Evolutionary conservation across 2,329 filamentous ascomycete genomes (phyloP), one percentile per base, ranked within the genome.

Genomic region (Botrytis fragariae): DNA sequence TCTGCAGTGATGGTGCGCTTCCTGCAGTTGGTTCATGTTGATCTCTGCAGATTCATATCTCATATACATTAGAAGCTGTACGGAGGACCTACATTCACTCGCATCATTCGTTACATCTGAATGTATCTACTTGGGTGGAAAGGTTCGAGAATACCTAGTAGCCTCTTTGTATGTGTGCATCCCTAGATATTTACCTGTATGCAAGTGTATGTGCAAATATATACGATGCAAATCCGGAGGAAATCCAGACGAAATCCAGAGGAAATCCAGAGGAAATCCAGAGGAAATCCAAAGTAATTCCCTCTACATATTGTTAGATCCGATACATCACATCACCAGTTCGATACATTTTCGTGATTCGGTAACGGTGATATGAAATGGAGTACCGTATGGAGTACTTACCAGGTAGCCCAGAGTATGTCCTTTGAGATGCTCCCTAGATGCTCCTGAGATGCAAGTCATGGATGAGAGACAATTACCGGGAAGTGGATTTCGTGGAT

Each of bases 381-480:
- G n/a, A n/a, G 16, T 18, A 29, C n/a, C n/a, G 51, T 29, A 57
- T 29, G 48, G 25, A 54, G 48, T n/a, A 54, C 48, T 20, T 6
- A 54, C 48, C 25, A 54, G 48, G 48, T 7, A n/a, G 48, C 48
- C 25, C 48, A n/a, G 25, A 54, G 25, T 16, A n/a, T 54, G 48
- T 51, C 48, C 48, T 54, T 54, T 25, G 48, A 54, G 48, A 54
- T 54, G 51, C 51, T 29, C n/a, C 7, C 16, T 18, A 44, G 42
- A 44, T 63, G 32, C 60, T n/a, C 25, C 16, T 32, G n/a, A 54
- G 45, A 54, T 67, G 64, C 64, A 67, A 67, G 64, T 67, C 64
- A 67, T 67, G 64, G 35, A 67, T 67, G 64, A n/a, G n/a, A 32
- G 39, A 54, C 45, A 54, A 67, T 67, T 54, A 54, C 64, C 45